Conservation (phyloP, 2,329 filamentous ascomycete genomes). For the Xylariaceae sp. region DNA sequence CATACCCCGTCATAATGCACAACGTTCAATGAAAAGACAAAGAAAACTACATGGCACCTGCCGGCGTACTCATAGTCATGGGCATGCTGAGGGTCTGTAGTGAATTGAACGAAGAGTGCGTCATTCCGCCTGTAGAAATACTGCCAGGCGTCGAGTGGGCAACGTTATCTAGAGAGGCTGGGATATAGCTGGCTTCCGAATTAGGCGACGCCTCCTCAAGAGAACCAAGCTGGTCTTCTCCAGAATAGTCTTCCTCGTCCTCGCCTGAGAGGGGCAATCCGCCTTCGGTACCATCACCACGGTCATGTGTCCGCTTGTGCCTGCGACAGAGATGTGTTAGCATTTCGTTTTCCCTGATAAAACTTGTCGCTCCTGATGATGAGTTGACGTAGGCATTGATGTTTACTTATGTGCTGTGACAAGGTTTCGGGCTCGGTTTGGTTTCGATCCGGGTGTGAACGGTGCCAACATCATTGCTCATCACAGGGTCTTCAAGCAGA, state of each 20-base stretch:
- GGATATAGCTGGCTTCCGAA: constrained; percentile 66
- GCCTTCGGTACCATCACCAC: constrained; percentile 62
- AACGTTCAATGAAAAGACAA: constrained; percentile 24
- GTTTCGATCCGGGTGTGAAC: constrained; percentile 34
- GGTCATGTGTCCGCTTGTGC: constrained; percentile 78
- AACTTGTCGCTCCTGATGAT: constrained; percentile 34
- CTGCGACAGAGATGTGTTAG: constrained; percentile 58
- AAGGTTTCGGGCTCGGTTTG: constrained; percentile 33
- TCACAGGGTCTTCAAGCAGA: constrained; percentile 42
- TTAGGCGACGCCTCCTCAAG: constrained; percentile 78
- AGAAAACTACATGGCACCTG: constrained; percentile 41
- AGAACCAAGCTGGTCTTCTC: constrained; percentile 81
- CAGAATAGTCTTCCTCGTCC: constrained; percentile 79
- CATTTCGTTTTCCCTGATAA: background rate
- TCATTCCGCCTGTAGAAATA: constrained; percentile 34
- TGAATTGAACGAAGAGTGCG: constrained; percentile 54
- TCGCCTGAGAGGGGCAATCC: constrained; percentile 72
- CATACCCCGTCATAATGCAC: constrained; percentile 27
- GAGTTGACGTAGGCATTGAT: constrained; percentile 41
- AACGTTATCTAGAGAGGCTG: constrained; percentile 53
- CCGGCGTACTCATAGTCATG: constrained; percentile 63
- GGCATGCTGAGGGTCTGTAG: constrained; percentile 66
- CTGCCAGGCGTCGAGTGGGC: constrained; percentile 39
- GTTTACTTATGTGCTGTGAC: constrained; percentile 39
- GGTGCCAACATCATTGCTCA: constrained; percentile 46